These are phyloP conservation scores for Puccinellia tenuiflora DNA, from an alignment of 176 grass and related monocot species.

Conservation along the genomic window DNA sequence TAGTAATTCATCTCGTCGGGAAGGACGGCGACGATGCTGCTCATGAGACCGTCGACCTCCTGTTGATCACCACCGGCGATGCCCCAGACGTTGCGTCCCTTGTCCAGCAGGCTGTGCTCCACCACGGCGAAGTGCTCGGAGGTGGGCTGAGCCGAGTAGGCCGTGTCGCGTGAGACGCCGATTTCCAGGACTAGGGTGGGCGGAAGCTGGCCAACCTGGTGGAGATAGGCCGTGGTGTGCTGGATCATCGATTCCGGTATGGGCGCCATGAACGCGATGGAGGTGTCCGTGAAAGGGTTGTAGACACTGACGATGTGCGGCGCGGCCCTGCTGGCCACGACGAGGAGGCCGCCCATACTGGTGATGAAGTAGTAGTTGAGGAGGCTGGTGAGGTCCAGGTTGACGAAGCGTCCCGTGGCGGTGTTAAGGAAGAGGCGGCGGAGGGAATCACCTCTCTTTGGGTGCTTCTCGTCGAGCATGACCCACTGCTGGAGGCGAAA, in stretches of 20 bases:
- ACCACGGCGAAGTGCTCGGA: not conserved
- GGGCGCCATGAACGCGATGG: not conserved
- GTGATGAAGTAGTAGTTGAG: not conserved
- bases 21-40: not conserved
- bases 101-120: not conserved
- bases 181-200: not conserved
- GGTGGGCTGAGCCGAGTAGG: not conserved
- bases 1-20: not conserved
- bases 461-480: not conserved
- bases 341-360: not conserved
- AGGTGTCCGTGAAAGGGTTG: not conserved
- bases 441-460: not conserved
- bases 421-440: constrained; percentile 16
- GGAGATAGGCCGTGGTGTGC: not conserved
- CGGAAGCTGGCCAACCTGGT: not conserved
- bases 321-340: not conserved
- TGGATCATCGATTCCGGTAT: not conserved
- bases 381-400: not conserved
- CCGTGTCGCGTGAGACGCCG: not conserved
- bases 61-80: not conserved
- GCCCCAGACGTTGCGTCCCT: not conserved
- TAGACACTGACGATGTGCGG: not conserved
- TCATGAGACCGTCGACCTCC: not conserved
- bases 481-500: not conserved
- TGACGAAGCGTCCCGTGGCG: not conserved